A percentile compares a stretch with the other conserved stretches of the same genome.
phyloP scores from a whole-genome alignment of 805 yeast species.

The Sugiyamaella chiloensis region DNA sequence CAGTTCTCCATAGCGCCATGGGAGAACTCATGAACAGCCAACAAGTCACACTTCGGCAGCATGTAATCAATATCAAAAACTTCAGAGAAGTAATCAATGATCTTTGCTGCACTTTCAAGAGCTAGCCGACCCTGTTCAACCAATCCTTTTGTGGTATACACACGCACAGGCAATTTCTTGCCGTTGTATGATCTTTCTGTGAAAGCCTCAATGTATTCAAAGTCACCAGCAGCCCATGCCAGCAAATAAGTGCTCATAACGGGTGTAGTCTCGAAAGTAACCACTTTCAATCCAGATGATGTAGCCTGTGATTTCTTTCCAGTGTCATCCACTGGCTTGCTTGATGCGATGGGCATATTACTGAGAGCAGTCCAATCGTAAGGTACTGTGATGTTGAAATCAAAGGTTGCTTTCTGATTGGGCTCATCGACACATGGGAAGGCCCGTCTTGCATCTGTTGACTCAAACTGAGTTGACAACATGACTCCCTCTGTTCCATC shows the following conservation, averaged over 20 bases:
- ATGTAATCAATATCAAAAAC: conserved; percentile 74
- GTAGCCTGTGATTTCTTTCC: conserved; percentile 45
- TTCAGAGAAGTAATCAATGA: conserved; percentile 68
- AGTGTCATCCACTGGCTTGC: conserved; percentile 53
- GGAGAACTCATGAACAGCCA: conserved; percentile 77
- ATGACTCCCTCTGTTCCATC: conserved; percentile 62
- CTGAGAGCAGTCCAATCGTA: conserved; percentile 34
- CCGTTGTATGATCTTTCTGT: conserved; percentile 40
- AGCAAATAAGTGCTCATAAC: conserved; percentile 81
- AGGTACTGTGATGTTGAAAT: conserved; percentile 51
- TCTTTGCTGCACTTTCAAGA: conserved; percentile 70
- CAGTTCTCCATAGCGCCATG: conserved; percentile 92
- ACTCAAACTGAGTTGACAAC: conserved; percentile 84
- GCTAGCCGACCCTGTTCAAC: conserved; percentile 69
- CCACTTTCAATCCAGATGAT: conserved; percentile 62
- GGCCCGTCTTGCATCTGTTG: conserved; percentile 83
- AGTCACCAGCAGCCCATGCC: conserved; percentile 79
- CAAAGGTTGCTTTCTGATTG: conserved; percentile 69
- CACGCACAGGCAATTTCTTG: conserved; percentile 73
- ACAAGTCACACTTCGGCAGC: conserved; percentile 76
- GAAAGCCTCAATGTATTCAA: conserved; percentile 62
- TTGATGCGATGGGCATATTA: conserved; percentile 55
- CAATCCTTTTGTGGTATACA: conserved; percentile 75
- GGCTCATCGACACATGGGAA: conserved; percentile 89
- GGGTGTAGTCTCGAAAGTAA: conserved; percentile 78